Conservation (phyloP, 768 basidiomycete genomes). For the Kwoniella dendrophila region DNA sequence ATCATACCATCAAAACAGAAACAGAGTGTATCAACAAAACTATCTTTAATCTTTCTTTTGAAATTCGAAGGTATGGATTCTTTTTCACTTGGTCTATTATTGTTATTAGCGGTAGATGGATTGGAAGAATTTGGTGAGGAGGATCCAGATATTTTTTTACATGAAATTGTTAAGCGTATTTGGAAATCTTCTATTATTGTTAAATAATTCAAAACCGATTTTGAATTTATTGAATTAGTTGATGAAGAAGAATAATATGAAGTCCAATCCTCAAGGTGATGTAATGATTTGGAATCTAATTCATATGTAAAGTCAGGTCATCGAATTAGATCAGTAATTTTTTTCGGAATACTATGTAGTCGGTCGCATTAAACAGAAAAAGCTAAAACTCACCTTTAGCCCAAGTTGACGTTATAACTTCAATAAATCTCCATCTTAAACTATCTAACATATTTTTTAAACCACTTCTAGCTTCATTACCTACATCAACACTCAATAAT, state of each 20-base stretch:
- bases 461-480: slow-evolving; percentile 64
- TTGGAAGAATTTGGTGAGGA: neutral
- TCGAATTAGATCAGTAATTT: slow-evolving; percentile 12
- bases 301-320: neutral
- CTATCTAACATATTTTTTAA: slow-evolving; percentile 77
- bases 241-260: slow-evolving; percentile 18
- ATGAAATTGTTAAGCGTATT: slow-evolving; percentile 34
- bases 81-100: slow-evolving; percentile 28
- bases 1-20: slow-evolving; percentile 40
- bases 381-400: slow-evolving; percentile 66
- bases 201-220: slow-evolving; percentile 67
- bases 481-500: slow-evolving; percentile 75
- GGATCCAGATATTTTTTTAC: slow-evolving; percentile 29
- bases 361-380: neutral
- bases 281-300: slow-evolving; percentile 78
- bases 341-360: neutral
- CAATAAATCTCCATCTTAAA: slow-evolving; percentile 83
- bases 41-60: slow-evolving; percentile 44
- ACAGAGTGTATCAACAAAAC: slow-evolving; percentile 46
- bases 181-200: slow-evolving; percentile 79
- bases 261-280: slow-evolving; percentile 84
- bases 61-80: slow-evolving; percentile 32
- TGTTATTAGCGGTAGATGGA: neutral
- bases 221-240: slow-evolving; percentile 38
- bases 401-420: slow-evolving; percentile 78